A percentile compares a stretch with the other conserved stretches of the same genome.
Evolutionary conservation across 2,329 filamentous ascomycete genomes (phyloP).

Genomic region (Paraphaeosphaeria minitans): DNA sequence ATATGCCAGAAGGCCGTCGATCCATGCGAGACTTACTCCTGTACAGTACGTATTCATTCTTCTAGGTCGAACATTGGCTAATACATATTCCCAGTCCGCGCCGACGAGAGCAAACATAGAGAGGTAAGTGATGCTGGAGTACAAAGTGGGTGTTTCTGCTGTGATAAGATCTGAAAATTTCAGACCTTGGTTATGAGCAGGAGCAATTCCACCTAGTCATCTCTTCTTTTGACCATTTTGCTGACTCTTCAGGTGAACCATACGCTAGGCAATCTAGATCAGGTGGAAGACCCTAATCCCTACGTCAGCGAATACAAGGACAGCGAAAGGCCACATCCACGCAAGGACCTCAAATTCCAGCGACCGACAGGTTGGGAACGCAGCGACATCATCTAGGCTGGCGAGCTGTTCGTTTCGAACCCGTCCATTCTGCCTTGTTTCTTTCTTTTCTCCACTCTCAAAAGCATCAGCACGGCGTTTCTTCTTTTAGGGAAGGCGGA

Average conservation of each 20-base stretch:
- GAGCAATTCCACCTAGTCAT: too few relatives aligned
- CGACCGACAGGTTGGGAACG: slow-evolving; percentile 81
- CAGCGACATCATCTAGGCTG: slow-evolving; percentile 59
- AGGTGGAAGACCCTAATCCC: slow-evolving; percentile 87
- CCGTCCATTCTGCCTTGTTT: background rate
- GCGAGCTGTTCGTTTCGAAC: background rate
- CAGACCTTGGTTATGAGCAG: too few relatives aligned
- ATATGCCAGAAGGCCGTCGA: slow-evolving; percentile 82
- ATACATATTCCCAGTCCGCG: slow-evolving; percentile 32
- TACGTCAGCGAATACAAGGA: slow-evolving; percentile 85
- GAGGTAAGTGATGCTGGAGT: slow-evolving; percentile 98
- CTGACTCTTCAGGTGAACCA: too few relatives aligned
- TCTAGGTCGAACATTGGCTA: background rate
- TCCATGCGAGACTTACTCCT: slow-evolving; percentile 86
- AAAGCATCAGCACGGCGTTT: slow-evolving; percentile 16
- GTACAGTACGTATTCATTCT: slow-evolving; percentile 67
- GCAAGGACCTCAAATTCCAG: slow-evolving; percentile 68
- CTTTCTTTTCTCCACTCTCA: slow-evolving; percentile 14
- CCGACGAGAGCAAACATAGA: slow-evolving; percentile 63
- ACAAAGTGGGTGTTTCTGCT: too few relatives aligned
- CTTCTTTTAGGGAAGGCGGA: background rate
- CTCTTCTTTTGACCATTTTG: too few relatives aligned
- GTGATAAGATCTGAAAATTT: too few relatives aligned
- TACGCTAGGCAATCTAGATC: slow-evolving; percentile 86
- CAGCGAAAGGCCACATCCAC: slow-evolving; percentile 67